Evolutionary conservation across 2,329 filamentous ascomycete genomes (phyloP), one percentile per base, ranked within the genome.

Genomic region (Trichoderma pleuroti): DNA sequence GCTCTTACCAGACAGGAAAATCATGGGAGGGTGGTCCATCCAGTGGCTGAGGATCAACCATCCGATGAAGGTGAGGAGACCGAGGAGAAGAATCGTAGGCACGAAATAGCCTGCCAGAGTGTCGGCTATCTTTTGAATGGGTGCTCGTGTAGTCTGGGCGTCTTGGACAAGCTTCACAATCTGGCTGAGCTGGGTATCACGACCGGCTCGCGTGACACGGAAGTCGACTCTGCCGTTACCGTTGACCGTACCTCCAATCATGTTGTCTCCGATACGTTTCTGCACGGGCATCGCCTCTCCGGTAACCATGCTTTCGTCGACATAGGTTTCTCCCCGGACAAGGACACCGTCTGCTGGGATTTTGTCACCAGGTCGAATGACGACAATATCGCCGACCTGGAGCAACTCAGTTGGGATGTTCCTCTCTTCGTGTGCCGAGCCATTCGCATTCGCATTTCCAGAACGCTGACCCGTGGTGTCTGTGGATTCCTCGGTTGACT

Each of bases 121-220:
- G 81, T 99, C 96, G 5, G 94, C 96, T 78, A 98, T 88, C 57
- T 93, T 90, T 80, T 99, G 96, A 72, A 99, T 99, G 0, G 96
- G 96, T 9, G 96, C 96, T 49, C 96, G 90, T 66, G 90, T 95
- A 3, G 95, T 98, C 80, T 99, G 96, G 4, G 96, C 96, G 79
- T 98, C 93, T 81, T 99, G 96, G 0, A 99, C 96, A n/a, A 98
- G 88, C 80, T 95, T 96, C 73, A 99, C 96, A 74, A 99, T 99
- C 81, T 98, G 96, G 81, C 94, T 97, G 70, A 99, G 90, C 80
- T 98, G 95, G 1, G 96, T 99, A 78, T 99, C 95, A 73, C 94
- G 92, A 62, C 96, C 96, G 42, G 95, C 94, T 75, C 95, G 89
- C 4, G 93, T 97, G 71, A 99, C 96, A 56, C 92, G 90, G 81